phyloP scores from a whole-genome alignment of 2,329 filamentous ascomycete genomes.

The Fusarium pilosicola region DNA sequence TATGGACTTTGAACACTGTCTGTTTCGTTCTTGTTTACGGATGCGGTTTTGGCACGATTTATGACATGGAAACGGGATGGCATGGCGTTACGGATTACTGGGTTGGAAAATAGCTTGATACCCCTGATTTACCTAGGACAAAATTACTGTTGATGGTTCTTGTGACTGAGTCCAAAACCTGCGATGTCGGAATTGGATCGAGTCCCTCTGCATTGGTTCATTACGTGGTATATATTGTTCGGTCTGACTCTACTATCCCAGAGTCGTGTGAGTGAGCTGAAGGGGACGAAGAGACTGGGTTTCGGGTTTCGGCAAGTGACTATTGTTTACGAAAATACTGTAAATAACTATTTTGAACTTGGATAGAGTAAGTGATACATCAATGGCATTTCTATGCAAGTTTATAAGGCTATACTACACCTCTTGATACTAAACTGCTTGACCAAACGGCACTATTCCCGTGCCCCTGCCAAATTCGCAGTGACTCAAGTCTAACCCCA shows the following conservation, averaged over 20 bases:
- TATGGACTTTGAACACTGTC: conserved; percentile 59
- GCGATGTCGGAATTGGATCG: neutral
- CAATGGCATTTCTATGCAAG: neutral
- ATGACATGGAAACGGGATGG: neutral
- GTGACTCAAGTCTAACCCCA: conserved; percentile 51
- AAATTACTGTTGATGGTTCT: neutral
- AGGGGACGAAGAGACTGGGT: neutral
- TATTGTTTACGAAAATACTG: neutral
- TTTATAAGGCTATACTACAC: neutral
- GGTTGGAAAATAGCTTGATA: conserved; percentile 40
- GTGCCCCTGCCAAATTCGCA: conserved; percentile 17
- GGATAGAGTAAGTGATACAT: neutral
- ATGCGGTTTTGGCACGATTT: neutral
- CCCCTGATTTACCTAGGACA: conserved; percentile 25
- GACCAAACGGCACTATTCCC: neutral
- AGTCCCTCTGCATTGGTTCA: neutral
- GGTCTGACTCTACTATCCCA: neutral
- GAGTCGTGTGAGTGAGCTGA: neutral
- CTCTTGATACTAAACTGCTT: neutral
- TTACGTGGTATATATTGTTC: neutral
- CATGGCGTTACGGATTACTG: conserved; percentile 36
- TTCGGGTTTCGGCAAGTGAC: neutral
- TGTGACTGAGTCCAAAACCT: conserved; percentile 6
- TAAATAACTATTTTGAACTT: neutral
- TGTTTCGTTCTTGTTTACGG: neutral